These are phyloP conservation scores for Coniella vitis DNA, from an alignment of 2,329 filamentous ascomycete species.

Conservation along the genomic window DNA sequence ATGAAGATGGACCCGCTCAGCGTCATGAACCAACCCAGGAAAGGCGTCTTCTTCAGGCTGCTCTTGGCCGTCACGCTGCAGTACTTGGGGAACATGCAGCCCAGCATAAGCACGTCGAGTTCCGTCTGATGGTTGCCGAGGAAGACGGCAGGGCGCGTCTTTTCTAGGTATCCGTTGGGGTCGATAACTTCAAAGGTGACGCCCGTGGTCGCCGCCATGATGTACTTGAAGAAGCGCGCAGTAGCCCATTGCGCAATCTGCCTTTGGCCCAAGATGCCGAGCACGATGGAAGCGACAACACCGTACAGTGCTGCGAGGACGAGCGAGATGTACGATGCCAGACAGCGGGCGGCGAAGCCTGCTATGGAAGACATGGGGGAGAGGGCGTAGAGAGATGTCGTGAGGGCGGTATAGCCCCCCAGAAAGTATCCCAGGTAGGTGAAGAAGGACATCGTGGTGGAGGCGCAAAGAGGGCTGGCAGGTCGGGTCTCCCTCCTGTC, in stretches of 20 bases:
- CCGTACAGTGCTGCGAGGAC: slow-evolving; percentile 62
- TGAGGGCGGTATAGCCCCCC: slow-evolving; percentile 44
- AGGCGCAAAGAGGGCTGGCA: neutral
- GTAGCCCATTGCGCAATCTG: slow-evolving; percentile 81
- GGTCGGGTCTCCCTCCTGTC: neutral
- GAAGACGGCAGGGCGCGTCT: slow-evolving; percentile 75
- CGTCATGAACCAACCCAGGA: slow-evolving; percentile 92
- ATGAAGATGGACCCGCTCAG: slow-evolving; percentile 91
- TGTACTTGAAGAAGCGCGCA: slow-evolving; percentile 70
- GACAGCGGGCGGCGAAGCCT: slow-evolving; percentile 61
- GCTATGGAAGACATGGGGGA: slow-evolving; percentile 51
- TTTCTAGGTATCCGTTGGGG: slow-evolving; percentile 53
- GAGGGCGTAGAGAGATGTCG: slow-evolving; percentile 53
- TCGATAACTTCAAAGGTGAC: slow-evolving; percentile 72
- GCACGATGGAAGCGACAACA: slow-evolving; percentile 62
- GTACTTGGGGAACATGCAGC: slow-evolving; percentile 80
- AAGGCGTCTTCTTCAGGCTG: slow-evolving; percentile 68
- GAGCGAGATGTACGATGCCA: slow-evolving; percentile 59
- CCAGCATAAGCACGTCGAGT: slow-evolving; percentile 88
- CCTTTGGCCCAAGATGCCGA: slow-evolving; percentile 65
- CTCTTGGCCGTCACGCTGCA: slow-evolving; percentile 92
- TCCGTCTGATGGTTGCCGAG: slow-evolving; percentile 95
- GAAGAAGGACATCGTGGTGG: slow-evolving; percentile 30
- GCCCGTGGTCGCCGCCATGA: slow-evolving; percentile 69
- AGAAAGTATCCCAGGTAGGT: slow-evolving; percentile 39